Conservation (phyloP, 768 basidiomycete species). For the Xerocomus spinulosus region DNA sequence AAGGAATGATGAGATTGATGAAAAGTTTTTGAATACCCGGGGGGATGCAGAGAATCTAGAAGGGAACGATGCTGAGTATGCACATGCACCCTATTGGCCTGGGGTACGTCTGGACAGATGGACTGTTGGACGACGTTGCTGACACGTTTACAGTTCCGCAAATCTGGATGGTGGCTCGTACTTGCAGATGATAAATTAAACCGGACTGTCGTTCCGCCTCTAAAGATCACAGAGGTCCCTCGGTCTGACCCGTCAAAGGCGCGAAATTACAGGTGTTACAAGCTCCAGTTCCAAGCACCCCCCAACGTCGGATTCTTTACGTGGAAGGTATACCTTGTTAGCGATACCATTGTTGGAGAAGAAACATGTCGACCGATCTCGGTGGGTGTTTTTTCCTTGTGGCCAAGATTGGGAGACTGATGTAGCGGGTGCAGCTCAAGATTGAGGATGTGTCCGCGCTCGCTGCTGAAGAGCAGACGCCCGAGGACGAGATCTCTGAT, state of each 20-base stretch:
- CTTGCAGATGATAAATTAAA: conserved; percentile 84
- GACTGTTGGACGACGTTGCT: not conserved
- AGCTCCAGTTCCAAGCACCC: conserved; percentile 93
- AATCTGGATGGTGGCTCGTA: conserved; percentile 89
- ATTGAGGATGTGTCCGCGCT: conserved; percentile 69
- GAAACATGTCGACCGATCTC: conserved; percentile 67
- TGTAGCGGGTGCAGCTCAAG: conserved; percentile 53
- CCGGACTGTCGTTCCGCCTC: conserved; percentile 81
- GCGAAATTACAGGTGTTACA: conserved; percentile 75
- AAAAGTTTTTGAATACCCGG: conserved; percentile 61
- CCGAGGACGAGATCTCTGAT: conserved; percentile 94
- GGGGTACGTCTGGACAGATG: conserved; percentile 45
- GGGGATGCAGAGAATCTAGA: conserved; percentile 60
- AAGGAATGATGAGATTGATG: conserved; percentile 57
- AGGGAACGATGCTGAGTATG: conserved; percentile 48
- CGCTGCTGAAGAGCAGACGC: conserved; percentile 50
- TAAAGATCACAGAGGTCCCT: conserved; percentile 78
- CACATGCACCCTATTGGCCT: conserved; percentile 95
- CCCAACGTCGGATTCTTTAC: conserved; percentile 77
- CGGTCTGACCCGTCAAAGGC: conserved; percentile 44
- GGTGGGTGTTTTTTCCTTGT: conserved; percentile 42
- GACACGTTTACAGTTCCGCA: conserved; percentile 56
- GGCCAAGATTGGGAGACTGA: conserved; percentile 3
- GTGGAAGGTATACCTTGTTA: conserved; percentile 82
- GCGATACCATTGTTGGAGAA: conserved; percentile 86